Evolutionary conservation across 345 rosid genomes (phyloP).

Genomic region (Syzygium grande): DNA sequence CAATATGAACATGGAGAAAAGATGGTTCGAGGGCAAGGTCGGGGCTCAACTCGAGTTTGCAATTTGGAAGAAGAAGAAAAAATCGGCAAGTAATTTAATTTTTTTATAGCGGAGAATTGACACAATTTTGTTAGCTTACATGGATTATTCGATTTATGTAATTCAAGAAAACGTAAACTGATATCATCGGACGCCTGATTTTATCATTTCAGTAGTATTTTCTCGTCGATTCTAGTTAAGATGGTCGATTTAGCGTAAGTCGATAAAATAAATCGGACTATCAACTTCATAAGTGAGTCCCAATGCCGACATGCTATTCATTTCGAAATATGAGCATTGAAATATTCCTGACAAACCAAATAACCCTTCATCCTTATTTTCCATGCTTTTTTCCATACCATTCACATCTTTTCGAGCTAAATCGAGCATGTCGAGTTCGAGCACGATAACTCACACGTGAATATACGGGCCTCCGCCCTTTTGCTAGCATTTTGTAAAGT

Average conservation of each 20-base stretch:
- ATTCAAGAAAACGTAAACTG: background rate
- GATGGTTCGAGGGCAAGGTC: background rate
- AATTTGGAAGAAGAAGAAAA: background rate
- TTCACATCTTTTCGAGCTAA: background rate
- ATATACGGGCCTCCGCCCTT: background rate
- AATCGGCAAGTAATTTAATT: background rate
- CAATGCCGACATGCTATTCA: background rate
- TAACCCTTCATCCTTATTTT: background rate
- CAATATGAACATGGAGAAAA: background rate
- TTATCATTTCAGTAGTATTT: background rate
- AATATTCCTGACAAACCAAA: background rate
- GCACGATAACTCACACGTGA: background rate
- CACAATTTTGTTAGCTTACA: too few relatives aligned
- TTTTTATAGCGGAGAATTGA: background rate
- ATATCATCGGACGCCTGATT: background rate
- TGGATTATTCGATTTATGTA: background rate
- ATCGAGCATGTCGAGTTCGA: background rate
- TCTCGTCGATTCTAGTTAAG: background rate
- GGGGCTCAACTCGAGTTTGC: background rate
- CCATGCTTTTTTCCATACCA: background rate
- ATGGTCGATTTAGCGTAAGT: background rate
- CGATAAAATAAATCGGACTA: too few relatives aligned
- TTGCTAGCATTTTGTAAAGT: too few relatives aligned
- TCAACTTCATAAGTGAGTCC: background rate
- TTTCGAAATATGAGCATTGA: background rate